These are phyloP conservation scores for Trichoderma polysporum DNA, from an alignment of 2,329 filamentous ascomycete species.

Conservation along the genomic window DNA sequence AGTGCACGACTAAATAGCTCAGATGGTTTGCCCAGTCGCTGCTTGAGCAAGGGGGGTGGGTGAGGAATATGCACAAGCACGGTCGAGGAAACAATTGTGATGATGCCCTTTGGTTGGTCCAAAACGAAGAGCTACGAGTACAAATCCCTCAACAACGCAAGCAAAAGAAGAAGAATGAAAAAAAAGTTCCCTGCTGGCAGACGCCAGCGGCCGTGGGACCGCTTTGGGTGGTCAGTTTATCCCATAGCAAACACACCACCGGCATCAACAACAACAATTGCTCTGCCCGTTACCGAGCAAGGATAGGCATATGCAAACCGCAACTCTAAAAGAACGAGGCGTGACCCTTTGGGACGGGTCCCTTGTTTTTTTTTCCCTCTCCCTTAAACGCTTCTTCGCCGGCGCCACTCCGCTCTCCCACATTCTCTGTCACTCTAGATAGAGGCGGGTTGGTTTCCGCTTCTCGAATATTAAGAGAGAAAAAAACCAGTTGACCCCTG, in stretches of 20 bases:
- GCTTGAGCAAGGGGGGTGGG: neutral
- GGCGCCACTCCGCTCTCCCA: neutral
- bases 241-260: neutral
- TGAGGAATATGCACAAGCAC: neutral
- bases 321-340: conserved; percentile 8
- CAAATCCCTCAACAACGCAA: neutral
- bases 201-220: neutral
- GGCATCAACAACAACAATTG: neutral
- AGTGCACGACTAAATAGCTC: conserved; percentile 7
- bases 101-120: neutral
- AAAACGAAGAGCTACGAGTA: neutral
- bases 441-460: neutral
- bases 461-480: neutral
- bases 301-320: conserved; percentile 3
- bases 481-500: neutral
- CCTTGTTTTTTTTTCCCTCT: neutral
- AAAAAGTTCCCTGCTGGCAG: conserved; percentile 5
- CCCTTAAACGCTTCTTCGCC: neutral
- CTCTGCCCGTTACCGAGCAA: neutral
- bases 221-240: neutral
- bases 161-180: neutral
- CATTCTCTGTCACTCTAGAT: neutral
- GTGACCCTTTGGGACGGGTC: conserved; percentile 10
- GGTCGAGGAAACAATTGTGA: neutral
- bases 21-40: neutral